Base-by-base conservation (phyloP, 2,329 filamentous ascomycete genomes). In the Chrysosporium queenslandicum region DNA sequence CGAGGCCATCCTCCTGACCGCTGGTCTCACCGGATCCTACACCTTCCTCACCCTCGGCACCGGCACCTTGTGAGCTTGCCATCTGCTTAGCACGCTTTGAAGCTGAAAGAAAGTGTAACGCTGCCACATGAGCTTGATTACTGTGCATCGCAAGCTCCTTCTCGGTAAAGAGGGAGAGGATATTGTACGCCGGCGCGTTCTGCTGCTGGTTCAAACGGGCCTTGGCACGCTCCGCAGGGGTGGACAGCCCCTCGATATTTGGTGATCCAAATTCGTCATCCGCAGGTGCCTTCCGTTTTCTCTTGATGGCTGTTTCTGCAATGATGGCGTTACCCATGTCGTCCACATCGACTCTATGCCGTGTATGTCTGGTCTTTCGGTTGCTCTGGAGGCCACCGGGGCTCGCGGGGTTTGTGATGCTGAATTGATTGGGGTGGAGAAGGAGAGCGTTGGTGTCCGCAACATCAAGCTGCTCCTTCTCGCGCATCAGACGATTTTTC, bases 381-480 rank as follows among this genome's bases (percentile, higher is more conserved):
- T 80, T 79, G 54, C 73, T 76, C 59, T 78, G 76, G 20, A 77
- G 70, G 1, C 80, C 79, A 43, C 80, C 79, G 20, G 81, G 81
- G 53, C 78, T 82, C 16, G 75, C 74, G n/a, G 79, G 79, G 55
- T 82, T 78, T 58, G 78, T 79, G 56, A 83, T 79, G 64, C 77
- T 80, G 68, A 82, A 83, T 59, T 84, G 81, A 56, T 77, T 82
- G 12, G 81, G 80, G 56, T 84, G 79, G 5, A 83, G 73, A 9
- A 83, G 75, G 49, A 82, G 73, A 5, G 81, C 78, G 61, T 81
- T 83, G 64, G 77, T 82, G 64, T 84, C 81, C 2, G 79, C 79
- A 54, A 83, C 78, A 58, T 84, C 81, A 21, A 84, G 69, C 61
- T 82, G 80, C 59, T 84, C 81, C 63, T 83, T 84, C 61, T 84